Evolutionary conservation across 1,284 basidiomycete species (phyloP).

Genomic region (Boletellus deceptivus): DNA sequence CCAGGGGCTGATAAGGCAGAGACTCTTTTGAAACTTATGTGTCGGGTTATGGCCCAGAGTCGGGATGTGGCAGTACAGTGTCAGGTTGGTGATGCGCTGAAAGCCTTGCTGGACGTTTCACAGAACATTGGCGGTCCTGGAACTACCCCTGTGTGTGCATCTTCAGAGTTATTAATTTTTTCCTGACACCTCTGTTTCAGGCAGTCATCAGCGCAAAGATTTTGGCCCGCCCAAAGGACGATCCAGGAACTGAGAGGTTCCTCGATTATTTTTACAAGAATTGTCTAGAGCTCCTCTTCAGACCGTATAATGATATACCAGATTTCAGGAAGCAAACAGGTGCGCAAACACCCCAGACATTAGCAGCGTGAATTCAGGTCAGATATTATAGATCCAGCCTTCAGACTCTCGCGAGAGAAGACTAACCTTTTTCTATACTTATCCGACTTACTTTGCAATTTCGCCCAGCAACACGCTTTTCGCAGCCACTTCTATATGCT

Average conservation of each 20-base stretch:
- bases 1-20: constrained; percentile 61
- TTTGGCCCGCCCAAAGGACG: constrained; percentile 67
- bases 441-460: constrained; percentile 89
- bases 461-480: constrained; percentile 85
- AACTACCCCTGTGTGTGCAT: constrained; percentile 35
- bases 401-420: constrained; percentile 66
- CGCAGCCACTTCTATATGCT: constrained; percentile 90
- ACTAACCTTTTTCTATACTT: constrained; percentile 79
- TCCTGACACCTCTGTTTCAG: constrained; percentile 14
- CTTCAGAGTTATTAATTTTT: background rate
- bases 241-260: constrained; percentile 85
- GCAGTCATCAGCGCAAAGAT: constrained; percentile 39
- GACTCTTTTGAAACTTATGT: constrained; percentile 76
- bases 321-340: constrained; percentile 69
- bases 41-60: constrained; percentile 74
- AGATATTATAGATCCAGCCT: constrained; percentile 42
- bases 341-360: constrained; percentile 31
- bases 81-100: constrained; percentile 88
- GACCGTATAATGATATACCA: constrained; percentile 76
- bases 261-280: constrained; percentile 90
- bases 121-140: constrained; percentile 40
- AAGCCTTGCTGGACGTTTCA: constrained; percentile 79
- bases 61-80: constrained; percentile 87
- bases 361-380: background rate
- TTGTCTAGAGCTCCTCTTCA: constrained; percentile 73